Evolutionary conservation across 352 stramenopile species (phyloP).

Genomic region (Thraustochytrium striatum): DNA sequence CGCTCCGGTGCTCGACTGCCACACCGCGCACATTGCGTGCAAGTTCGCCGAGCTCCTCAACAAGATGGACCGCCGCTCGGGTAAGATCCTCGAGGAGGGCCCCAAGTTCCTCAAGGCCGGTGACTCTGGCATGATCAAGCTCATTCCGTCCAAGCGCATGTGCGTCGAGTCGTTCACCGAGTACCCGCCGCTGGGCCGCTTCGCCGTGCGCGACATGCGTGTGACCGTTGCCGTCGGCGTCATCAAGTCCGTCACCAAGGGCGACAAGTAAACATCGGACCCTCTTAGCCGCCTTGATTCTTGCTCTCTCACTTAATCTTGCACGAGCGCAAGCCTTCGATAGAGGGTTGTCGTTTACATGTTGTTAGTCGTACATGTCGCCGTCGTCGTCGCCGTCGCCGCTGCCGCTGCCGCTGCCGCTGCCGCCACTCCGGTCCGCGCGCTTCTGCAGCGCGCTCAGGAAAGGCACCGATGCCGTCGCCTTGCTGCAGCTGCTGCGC

Average conservation of each 20-base stretch:
- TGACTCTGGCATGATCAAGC: slow-evolving; percentile 89
- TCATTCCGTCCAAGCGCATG: slow-evolving; percentile 88
- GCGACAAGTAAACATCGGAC: slow-evolving; percentile 65
- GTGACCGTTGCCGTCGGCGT: slow-evolving; percentile 93
- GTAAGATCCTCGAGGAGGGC: slow-evolving; percentile 87
- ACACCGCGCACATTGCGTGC: slow-evolving; percentile 93
- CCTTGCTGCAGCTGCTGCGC: slow-evolving; percentile 71
- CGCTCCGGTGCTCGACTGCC: slow-evolving; percentile 91
- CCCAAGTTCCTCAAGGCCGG: slow-evolving; percentile 90
- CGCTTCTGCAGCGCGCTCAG: slow-evolving; percentile 42
- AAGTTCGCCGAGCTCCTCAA: slow-evolving; percentile 87
- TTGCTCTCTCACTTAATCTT: too few relatives aligned
- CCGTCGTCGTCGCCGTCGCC: neutral
- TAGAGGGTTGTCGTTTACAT: too few relatives aligned
- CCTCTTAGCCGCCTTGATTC: too few relatives aligned
- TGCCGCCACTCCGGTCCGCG: neutral
- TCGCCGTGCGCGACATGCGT: slow-evolving; percentile 93
- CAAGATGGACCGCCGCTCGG: slow-evolving; percentile 92
- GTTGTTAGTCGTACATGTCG: slow-evolving; percentile 14
- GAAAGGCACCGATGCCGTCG: slow-evolving; percentile 59
- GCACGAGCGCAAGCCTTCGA: too few relatives aligned
- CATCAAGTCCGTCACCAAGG: slow-evolving; percentile 88
- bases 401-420: too few relatives aligned
- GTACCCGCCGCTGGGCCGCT: slow-evolving; percentile 91
- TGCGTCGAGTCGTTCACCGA: slow-evolving; percentile 93